Evolutionary conservation across 768 basidiomycete genomes (phyloP).

Genomic region (Naganishia randhawae): DNA sequence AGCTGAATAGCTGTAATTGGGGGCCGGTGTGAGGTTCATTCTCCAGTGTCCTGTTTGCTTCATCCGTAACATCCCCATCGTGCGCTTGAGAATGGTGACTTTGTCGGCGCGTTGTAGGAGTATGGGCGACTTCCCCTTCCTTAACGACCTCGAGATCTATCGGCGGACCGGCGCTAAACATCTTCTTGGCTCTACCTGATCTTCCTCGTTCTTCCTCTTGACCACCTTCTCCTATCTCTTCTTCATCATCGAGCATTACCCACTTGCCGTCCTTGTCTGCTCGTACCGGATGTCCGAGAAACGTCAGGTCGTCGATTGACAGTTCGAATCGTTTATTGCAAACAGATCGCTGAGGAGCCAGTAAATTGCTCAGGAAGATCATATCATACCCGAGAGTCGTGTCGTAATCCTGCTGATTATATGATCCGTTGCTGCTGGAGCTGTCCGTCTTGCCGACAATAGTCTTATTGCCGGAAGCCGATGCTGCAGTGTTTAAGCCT

Average conservation of each 20-base stretch:
- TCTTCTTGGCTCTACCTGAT: slow-evolving; percentile 30
- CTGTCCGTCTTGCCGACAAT: slow-evolving; percentile 18
- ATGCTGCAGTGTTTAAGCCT: not conserved
- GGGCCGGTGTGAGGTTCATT: slow-evolving; percentile 34
- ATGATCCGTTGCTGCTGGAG: slow-evolving; percentile 26
- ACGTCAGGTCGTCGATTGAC: slow-evolving; percentile 82
- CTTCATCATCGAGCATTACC: slow-evolving; percentile 54
- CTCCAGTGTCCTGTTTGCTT: slow-evolving; percentile 4
- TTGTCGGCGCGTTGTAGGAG: slow-evolving; percentile 8
- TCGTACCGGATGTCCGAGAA: slow-evolving; percentile 91
- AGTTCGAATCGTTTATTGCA: slow-evolving; percentile 95
- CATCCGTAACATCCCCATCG: not conserved
- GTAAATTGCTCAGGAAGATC: slow-evolving; percentile 72
- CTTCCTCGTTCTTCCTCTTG: slow-evolving; percentile 27
- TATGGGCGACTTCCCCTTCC: slow-evolving; percentile 6
- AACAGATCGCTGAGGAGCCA: slow-evolving; percentile 70
- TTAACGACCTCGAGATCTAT: slow-evolving; percentile 13
- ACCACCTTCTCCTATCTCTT: slow-evolving; percentile 36
- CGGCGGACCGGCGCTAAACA: slow-evolving; percentile 13
- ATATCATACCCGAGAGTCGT: slow-evolving; percentile 71
- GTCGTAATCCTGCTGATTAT: slow-evolving; percentile 46
- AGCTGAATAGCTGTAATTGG: slow-evolving; percentile 60
- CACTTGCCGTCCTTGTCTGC: slow-evolving; percentile 68
- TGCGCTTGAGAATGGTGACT: not conserved
- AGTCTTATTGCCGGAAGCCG: slow-evolving; percentile 6